phyloP scores from a whole-genome alignment of 129 eudicot genomes.

The Centaurea solstitialis region DNA sequence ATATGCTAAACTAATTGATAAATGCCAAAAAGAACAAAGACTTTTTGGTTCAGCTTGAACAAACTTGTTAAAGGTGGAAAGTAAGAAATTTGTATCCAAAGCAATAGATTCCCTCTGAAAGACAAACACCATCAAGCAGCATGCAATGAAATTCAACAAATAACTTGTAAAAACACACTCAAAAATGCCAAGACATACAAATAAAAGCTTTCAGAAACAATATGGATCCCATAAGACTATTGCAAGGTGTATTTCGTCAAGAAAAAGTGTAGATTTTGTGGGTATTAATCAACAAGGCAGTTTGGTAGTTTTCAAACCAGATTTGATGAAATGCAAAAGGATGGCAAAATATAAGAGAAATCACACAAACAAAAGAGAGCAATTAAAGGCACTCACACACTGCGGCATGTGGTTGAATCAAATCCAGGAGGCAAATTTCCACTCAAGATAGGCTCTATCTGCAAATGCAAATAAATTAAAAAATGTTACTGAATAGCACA shows the following conservation, averaged over 20 bases:
- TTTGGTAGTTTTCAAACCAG: background rate
- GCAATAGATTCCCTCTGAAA: background rate
- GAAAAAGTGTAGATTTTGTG: background rate
- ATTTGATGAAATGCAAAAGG: background rate
- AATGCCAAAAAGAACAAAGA: background rate
- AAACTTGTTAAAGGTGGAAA: background rate
- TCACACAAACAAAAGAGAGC: background rate
- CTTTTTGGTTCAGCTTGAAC: background rate
- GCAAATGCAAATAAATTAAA: conserved; percentile 31
- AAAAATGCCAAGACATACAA: background rate
- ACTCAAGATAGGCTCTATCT: conserved; percentile 78
- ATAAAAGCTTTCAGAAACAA: background rate
- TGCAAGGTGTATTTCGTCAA: background rate
- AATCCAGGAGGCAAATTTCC: conserved; percentile 78
- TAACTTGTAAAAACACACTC: background rate
- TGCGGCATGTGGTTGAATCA: conserved; percentile 69
- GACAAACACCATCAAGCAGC: background rate
- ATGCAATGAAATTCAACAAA: background rate
- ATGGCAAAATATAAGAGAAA: background rate
- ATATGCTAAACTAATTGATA: background rate
- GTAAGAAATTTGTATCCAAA: background rate
- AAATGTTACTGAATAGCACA: background rate
- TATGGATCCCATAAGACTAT: background rate
- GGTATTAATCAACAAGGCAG: background rate
- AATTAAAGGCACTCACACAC: conserved; percentile 55